Conservation (phyloP, 1,139 yeast genomes). For the Pichia sp. region DNA sequence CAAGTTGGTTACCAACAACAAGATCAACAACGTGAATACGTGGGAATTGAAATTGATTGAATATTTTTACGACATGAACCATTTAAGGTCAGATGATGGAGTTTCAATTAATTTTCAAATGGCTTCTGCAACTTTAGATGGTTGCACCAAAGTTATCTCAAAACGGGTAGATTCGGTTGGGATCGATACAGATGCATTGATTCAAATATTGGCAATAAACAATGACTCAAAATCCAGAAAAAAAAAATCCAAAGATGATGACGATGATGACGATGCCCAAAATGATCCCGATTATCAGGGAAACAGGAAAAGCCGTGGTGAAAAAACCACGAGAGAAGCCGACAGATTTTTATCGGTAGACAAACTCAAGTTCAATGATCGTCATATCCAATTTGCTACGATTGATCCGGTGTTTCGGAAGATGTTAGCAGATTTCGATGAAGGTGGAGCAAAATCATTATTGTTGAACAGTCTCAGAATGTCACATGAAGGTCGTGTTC, state of each 20-base stretch:
- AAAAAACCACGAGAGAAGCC: constrained; percentile 4
- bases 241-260: constrained; percentile 14
- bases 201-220: constrained; percentile 30
- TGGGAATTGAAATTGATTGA: constrained; percentile 90
- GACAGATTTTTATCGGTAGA: not conserved
- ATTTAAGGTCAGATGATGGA: constrained; percentile 52
- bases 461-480: constrained; percentile 66
- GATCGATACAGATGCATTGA: constrained; percentile 77
- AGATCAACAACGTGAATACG: constrained; percentile 60
- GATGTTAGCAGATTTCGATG: constrained; percentile 88
- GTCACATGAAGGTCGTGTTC: constrained; percentile 53
- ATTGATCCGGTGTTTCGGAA: constrained; percentile 81
- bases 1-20: constrained; percentile 83
- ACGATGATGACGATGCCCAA: constrained; percentile 23
- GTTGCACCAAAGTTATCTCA: constrained; percentile 76
- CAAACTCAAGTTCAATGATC: constrained; percentile 12
- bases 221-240: constrained; percentile 25
- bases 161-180: constrained; percentile 87
- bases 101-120: constrained; percentile 58
- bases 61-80: constrained; percentile 67
- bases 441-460: constrained; percentile 89
- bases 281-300: constrained; percentile 16
- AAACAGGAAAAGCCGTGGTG: constrained; percentile 29
- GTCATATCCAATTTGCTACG: constrained; percentile 11
- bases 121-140: constrained; percentile 76